phyloP scores from a whole-genome alignment of 331 rosid species.

The Dryas integrifolia region DNA sequence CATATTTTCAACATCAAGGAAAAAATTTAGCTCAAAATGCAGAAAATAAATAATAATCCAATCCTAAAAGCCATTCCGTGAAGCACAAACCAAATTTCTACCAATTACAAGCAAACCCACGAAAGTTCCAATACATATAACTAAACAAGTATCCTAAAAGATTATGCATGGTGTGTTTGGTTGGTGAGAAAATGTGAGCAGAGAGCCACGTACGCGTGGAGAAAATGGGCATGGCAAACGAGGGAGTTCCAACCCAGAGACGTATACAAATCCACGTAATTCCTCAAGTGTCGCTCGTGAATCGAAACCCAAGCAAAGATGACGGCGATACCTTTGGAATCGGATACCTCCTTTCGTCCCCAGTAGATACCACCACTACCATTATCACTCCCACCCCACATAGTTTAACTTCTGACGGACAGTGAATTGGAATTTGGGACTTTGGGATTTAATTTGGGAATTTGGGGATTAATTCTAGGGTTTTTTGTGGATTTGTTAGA shows the following conservation, averaged over 20 bases:
- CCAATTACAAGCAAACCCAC: background rate
- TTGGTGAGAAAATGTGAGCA: background rate
- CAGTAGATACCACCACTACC: slow-evolving; percentile 55
- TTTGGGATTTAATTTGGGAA: background rate
- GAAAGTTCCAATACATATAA: background rate
- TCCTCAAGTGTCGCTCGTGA: slow-evolving; percentile 43
- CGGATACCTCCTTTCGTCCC: slow-evolving; percentile 63
- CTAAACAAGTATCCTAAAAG: background rate
- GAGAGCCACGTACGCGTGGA: slow-evolving; percentile 60
- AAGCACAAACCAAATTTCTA: background rate
- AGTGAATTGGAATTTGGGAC: background rate
- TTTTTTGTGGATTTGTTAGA: slow-evolving; percentile 13
- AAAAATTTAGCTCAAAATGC: background rate
- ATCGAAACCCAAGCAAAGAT: slow-evolving; percentile 89
- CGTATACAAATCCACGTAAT: slow-evolving; percentile 63
- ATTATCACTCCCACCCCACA: slow-evolving; percentile 32
- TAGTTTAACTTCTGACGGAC: slow-evolving; percentile 35
- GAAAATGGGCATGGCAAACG: slow-evolving; percentile 73
- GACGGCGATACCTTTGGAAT: slow-evolving; percentile 70
- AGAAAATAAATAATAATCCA: background rate
- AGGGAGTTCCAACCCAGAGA: slow-evolving; percentile 86
- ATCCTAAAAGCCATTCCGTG: background rate
- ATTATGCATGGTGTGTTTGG: background rate
- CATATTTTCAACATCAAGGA: slow-evolving; percentile 2
- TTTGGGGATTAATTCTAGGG: slow-evolving; percentile 14